Percentiles rank a stretch among this genome's conserved stretches.
These are phyloP conservation scores for Monosporozyma unispora DNA, from an alignment of 805 yeast genomes.

Conservation along the genomic window DNA sequence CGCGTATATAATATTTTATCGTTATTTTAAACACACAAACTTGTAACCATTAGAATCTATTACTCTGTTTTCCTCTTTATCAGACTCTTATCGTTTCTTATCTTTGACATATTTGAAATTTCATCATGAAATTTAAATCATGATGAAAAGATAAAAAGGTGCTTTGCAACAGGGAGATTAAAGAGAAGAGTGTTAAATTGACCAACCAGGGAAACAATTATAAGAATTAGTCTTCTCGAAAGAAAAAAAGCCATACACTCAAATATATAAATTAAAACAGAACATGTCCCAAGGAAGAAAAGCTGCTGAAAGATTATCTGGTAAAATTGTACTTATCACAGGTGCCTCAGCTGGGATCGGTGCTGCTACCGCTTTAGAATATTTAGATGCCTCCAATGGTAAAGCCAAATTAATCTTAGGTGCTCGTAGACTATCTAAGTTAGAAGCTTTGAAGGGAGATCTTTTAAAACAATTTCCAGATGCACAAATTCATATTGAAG, in stretches of 20 bases:
- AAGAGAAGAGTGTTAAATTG: background rate
- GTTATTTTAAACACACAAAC: background rate
- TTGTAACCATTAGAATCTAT: background rate
- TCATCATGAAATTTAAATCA: background rate
- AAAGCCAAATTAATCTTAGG: slow-evolving; percentile 59
- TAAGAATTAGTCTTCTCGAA: too few relatives aligned
- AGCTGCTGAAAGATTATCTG: slow-evolving; percentile 74
- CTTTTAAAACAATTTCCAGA: slow-evolving; percentile 40
- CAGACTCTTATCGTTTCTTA: background rate
- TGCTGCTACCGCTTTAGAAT: slow-evolving; percentile 79
- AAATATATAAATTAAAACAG: background rate
- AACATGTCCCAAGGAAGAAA: slow-evolving; percentile 57
- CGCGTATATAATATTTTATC: background rate
- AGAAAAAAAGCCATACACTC: background rate
- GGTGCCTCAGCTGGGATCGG: slow-evolving; percentile 98
- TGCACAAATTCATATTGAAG: slow-evolving; percentile 37
- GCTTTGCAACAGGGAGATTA: background rate
- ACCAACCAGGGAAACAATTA: too few relatives aligned
- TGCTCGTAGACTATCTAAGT: slow-evolving; percentile 66
- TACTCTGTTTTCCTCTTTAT: background rate
- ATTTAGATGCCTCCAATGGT: slow-evolving; percentile 70
- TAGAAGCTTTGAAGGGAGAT: slow-evolving; percentile 40
- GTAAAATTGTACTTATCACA: slow-evolving; percentile 76
- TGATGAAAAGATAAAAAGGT: background rate
- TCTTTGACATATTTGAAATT: background rate